Evolutionary conservation across 192 early-diverging fungal species (phyloP).

Genomic region (Irineochytrium annulatum): DNA sequence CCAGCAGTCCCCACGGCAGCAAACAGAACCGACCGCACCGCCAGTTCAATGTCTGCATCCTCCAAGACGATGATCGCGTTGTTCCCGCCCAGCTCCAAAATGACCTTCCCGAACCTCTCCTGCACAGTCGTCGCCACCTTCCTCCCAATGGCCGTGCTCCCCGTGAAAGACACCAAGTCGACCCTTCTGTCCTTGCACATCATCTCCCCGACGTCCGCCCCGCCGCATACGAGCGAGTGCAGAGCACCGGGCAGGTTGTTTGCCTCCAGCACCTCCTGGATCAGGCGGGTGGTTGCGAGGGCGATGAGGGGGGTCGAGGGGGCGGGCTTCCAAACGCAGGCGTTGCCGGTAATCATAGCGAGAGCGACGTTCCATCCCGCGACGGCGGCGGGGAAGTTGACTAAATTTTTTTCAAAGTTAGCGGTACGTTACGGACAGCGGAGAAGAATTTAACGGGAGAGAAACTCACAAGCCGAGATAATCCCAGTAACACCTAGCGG

Average conservation of each 20-base stretch:
- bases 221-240: constrained; percentile 79
- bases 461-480: constrained; percentile 71
- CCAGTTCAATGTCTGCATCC: constrained; percentile 87
- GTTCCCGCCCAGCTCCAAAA: constrained; percentile 93
- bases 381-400: constrained; percentile 89
- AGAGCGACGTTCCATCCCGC: constrained; percentile 95
- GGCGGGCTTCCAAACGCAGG: constrained; percentile 80
- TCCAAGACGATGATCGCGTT: constrained; percentile 90
- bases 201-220: constrained; percentile 75
- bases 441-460: neutral
- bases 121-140: constrained; percentile 78
- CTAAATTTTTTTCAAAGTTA: too few relatives aligned
- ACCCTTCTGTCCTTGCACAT: constrained; percentile 68
- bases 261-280: constrained; percentile 73
- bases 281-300: constrained; percentile 84
- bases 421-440: neutral
- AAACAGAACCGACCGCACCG: constrained; percentile 81
- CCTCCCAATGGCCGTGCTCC: constrained; percentile 66
- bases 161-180: constrained; percentile 86
- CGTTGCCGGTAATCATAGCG: constrained; percentile 84
- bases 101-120: constrained; percentile 77
- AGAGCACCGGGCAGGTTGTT: constrained; percentile 80
- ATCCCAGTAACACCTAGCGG: constrained; percentile 89
- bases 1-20: constrained; percentile 95
- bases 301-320: constrained; percentile 64